Percentiles rank a stretch among this genome's conserved stretches.
Conservation (phyloP, 192 early-diverging fungal genomes). For the Jimgerdemannia flammicorona region DNA sequence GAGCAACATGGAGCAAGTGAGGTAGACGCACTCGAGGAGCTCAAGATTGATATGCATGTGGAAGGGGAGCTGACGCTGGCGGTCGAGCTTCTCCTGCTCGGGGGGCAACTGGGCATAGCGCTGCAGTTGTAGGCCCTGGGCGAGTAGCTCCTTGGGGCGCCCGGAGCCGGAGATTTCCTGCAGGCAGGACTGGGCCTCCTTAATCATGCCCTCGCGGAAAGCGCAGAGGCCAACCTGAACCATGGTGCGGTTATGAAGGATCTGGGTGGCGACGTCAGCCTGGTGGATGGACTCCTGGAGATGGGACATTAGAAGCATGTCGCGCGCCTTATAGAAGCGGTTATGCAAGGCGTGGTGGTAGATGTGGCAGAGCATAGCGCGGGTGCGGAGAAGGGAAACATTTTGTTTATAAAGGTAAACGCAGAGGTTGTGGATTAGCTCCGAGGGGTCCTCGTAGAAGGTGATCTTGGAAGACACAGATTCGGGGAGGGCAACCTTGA, state of each 20-base stretch:
- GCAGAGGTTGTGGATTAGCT: slow-evolving; percentile 79
- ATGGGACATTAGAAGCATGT: slow-evolving; percentile 98
- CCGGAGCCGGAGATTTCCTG: slow-evolving; percentile 87
- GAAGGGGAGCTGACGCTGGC: slow-evolving; percentile 96
- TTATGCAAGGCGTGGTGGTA: slow-evolving; percentile 98
- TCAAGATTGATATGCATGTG: slow-evolving; percentile 99
- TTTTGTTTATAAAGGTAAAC: slow-evolving; percentile 85
- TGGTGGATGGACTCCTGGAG: slow-evolving; percentile 90
- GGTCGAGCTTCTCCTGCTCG: slow-evolving; percentile 90
- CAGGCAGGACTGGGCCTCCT: slow-evolving; percentile 80
- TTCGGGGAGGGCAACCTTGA: slow-evolving; percentile 43
- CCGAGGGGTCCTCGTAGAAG: slow-evolving; percentile 44
- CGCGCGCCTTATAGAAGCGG: slow-evolving; percentile 88
- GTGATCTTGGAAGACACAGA: slow-evolving; percentile 42
- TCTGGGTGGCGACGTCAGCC: slow-evolving; percentile 89
- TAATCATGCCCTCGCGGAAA: slow-evolving; percentile 91
- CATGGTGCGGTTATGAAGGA: slow-evolving; percentile 94
- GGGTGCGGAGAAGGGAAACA: slow-evolving; percentile 80
- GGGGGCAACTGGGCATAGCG: slow-evolving; percentile 78
- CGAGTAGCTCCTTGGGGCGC: slow-evolving; percentile 89
- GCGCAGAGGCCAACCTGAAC: slow-evolving; percentile 96
- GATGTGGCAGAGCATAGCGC: slow-evolving; percentile 96
- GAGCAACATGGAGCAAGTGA: slow-evolving; percentile 95
- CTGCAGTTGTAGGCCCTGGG: slow-evolving; percentile 69
- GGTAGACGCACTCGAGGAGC: slow-evolving; percentile 94